phyloP scores from a whole-genome alignment of 768 basidiomycete genomes.

The Naganishia vishniacii region DNA sequence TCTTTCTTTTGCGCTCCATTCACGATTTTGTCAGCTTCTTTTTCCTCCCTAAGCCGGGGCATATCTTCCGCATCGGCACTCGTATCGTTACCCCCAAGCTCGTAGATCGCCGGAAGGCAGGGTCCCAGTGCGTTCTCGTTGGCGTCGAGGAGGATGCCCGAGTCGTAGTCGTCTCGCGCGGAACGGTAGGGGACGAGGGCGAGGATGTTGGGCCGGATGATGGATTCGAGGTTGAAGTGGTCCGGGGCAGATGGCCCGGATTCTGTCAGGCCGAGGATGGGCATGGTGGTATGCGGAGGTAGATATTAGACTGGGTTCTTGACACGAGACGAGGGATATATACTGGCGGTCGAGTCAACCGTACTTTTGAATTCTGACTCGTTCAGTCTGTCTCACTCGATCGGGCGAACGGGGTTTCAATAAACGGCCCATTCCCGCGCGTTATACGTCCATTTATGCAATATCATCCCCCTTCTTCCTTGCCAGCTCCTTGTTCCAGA shows the following conservation, averaged over 20 bases:
- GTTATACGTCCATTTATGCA: neutral
- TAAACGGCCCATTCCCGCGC: neutral
- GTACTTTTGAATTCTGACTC: too few relatives aligned
- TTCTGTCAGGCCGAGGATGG: conserved; percentile 46
- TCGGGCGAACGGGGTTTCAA: neutral
- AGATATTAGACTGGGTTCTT: neutral
- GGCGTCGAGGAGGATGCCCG: conserved; percentile 88
- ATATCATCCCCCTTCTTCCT: too few relatives aligned
- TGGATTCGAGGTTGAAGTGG: conserved; percentile 77
- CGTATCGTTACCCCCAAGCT: neutral
- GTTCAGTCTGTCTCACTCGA: neutral
- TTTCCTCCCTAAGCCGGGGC: conserved; percentile 20
- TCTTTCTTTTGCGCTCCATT: neutral
- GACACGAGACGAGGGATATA: too few relatives aligned
- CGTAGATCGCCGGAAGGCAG: conserved; percentile 57
- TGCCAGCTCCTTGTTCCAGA: too few relatives aligned
- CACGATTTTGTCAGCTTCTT: neutral
- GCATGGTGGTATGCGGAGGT: conserved; percentile 35
- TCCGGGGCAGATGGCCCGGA: conserved; percentile 55
- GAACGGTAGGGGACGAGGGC: conserved; percentile 87
- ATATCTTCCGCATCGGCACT: conserved; percentile 12
- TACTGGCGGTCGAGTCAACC: too few relatives aligned
- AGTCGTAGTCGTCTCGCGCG: conserved; percentile 88
- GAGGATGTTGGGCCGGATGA: conserved; percentile 91
- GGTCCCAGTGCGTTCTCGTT: conserved; percentile 95